Percentiles rank a stretch among this genome's conserved stretches.
phyloP scores from a whole-genome alignment of 805 yeast genomes.

The Ogataea chonburiensis region DNA sequence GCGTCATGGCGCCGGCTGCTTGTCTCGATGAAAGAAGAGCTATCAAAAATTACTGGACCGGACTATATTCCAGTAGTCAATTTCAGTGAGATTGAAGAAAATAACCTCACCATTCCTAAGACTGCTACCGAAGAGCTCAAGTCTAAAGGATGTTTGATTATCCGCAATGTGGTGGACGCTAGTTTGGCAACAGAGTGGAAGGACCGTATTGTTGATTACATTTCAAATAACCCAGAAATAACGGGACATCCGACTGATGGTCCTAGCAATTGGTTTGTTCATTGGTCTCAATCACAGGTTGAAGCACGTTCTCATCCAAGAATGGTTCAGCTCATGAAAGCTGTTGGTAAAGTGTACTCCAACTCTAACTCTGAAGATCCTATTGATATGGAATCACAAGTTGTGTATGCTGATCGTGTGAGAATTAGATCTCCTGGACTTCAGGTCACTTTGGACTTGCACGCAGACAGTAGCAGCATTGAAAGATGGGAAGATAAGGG shows the following conservation, averaged over 20 bases:
- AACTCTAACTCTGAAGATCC: conserved; percentile 26
- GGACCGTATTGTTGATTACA: conserved; percentile 22
- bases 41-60: conserved; percentile 26
- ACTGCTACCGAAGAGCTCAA: conserved; percentile 10
- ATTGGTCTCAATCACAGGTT: conserved; percentile 41
- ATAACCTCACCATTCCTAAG: conserved; percentile 7
- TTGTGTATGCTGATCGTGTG: conserved; percentile 43
- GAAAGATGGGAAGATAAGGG: conserved; percentile 47
- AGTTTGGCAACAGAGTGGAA: conserved; percentile 27
- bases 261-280: conserved; percentile 33
- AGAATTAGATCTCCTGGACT: conserved; percentile 42
- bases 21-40: conserved; percentile 25
- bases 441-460: conserved; percentile 36
- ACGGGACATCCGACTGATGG: conserved; percentile 30
- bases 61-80: conserved; percentile 26
- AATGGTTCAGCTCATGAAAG: conserved; percentile 28
- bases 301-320: conserved; percentile 41
- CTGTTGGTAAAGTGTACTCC: conserved; percentile 13
- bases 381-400: conserved; percentile 33
- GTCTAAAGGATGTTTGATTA: conserved; percentile 32
- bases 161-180: conserved; percentile 33
- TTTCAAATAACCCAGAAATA: conserved; percentile 30
- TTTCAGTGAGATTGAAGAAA: conserved; percentile 23
- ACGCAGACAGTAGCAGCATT: conserved; percentile 42
- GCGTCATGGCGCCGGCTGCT: conserved; percentile 34